Percentiles rank a stretch among this genome's conserved stretches.
phyloP scores from a whole-genome alignment of 352 stramenopile genomes.

The Phytophthora cryptogea region DNA sequence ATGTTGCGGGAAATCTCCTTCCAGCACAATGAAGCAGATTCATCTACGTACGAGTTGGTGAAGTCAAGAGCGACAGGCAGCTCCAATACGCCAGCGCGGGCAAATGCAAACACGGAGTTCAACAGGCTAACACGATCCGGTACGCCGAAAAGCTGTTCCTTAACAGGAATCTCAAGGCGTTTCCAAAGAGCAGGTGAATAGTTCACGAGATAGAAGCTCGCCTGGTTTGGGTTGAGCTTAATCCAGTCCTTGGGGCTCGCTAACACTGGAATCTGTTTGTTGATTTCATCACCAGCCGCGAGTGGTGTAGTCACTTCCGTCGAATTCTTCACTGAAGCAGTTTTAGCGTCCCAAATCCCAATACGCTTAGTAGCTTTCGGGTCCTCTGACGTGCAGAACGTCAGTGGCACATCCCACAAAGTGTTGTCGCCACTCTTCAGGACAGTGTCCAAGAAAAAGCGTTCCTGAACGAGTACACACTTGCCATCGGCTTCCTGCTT shows the following conservation, averaged over 20 bases:
- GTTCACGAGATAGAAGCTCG: constrained; percentile 95
- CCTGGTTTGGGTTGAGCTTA: constrained; percentile 96
- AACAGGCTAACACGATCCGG: constrained; percentile 93
- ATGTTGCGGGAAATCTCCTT: constrained; percentile 68
- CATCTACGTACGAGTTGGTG: constrained; percentile 54
- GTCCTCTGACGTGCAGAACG: constrained; percentile 58
- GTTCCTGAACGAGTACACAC: constrained; percentile 88
- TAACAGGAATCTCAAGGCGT: constrained; percentile 66
- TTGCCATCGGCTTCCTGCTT: constrained; percentile 59
- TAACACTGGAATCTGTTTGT: constrained; percentile 71
- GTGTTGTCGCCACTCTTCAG: constrained; percentile 68
- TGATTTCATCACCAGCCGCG: constrained; percentile 84
- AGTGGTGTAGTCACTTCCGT: constrained; percentile 35
- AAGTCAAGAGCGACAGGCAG: constrained; percentile 67
- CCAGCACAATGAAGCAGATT: constrained; percentile 68
- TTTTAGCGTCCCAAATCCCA: constrained; percentile 75
- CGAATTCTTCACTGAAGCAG: constrained; percentile 23
- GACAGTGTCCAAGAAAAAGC: constrained; percentile 92
- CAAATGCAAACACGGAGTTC: constrained; percentile 92
- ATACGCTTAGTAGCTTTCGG: constrained; percentile 49
- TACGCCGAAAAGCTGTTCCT: constrained; percentile 57
- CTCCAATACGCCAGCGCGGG: constrained; percentile 52
- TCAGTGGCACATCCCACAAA: constrained; percentile 89
- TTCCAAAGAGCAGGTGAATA: constrained; percentile 90
- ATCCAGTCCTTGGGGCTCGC: constrained; percentile 76